Evolutionary conservation across 2,329 filamentous ascomycete genomes (phyloP).

Genomic region (Didymella keratinophila): DNA sequence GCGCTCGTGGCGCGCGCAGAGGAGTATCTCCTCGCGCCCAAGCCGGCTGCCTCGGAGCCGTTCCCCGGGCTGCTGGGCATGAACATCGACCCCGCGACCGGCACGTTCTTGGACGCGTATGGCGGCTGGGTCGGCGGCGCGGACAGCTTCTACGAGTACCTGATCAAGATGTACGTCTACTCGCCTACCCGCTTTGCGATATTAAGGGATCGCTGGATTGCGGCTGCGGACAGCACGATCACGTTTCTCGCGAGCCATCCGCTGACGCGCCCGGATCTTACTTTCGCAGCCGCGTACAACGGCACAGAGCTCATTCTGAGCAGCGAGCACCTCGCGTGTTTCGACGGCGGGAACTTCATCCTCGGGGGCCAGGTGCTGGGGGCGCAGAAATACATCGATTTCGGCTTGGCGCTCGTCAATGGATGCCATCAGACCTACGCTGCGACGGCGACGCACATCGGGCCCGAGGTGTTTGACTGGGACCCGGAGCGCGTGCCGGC

Average conservation of each 20-base stretch:
- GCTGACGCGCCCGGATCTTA: slow-evolving; percentile 70
- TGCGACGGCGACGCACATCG: slow-evolving; percentile 73
- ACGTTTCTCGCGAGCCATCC: slow-evolving; percentile 74
- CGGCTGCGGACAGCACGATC: slow-evolving; percentile 79
- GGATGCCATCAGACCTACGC: slow-evolving; percentile 79
- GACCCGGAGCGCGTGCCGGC: slow-evolving; percentile 43
- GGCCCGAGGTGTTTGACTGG: slow-evolving; percentile 68
- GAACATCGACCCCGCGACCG: slow-evolving; percentile 69
- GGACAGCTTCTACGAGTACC: slow-evolving; percentile 88
- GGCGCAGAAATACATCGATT: slow-evolving; percentile 72
- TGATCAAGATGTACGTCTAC: slow-evolving; percentile 91
- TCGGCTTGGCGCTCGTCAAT: slow-evolving; percentile 74
- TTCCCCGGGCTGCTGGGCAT: slow-evolving; percentile 80
- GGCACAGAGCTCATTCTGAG: slow-evolving; percentile 51
- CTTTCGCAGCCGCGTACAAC: slow-evolving; percentile 70
- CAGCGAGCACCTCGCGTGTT: slow-evolving; percentile 71
- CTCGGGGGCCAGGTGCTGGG: slow-evolving; percentile 77
- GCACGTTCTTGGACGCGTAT: slow-evolving; percentile 69
- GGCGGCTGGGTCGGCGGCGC: slow-evolving; percentile 81
- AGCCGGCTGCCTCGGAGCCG: slow-evolving; percentile 69
- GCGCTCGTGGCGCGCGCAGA: slow-evolving; percentile 72
- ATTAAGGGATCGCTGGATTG: slow-evolving; percentile 77
- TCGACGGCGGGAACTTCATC: slow-evolving; percentile 85
- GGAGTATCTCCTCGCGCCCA: slow-evolving; percentile 72
- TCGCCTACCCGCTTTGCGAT: slow-evolving; percentile 67